These are phyloP conservation scores for Trichoderma semiorbis DNA, from an alignment of 2,329 filamentous ascomycete genomes.

Conservation along the genomic window DNA sequence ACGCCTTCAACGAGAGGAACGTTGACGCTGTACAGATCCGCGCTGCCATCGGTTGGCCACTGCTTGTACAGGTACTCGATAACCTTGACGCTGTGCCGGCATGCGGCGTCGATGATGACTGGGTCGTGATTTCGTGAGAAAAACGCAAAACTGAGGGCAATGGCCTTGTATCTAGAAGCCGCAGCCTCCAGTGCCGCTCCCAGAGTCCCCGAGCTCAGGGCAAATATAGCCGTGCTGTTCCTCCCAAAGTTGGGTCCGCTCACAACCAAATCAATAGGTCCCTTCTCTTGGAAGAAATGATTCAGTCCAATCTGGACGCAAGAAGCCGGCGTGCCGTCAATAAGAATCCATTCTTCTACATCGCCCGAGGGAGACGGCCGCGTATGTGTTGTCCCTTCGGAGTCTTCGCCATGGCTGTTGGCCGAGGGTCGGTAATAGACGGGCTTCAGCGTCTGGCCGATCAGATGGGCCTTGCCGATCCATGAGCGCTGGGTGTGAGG, in stretches of 20 bases:
- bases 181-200: slow-evolving; percentile 76
- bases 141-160: slow-evolving; percentile 89
- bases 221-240: slow-evolving; percentile 78
- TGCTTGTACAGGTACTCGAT: slow-evolving; percentile 75
- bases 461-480: slow-evolving; percentile 98
- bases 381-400: slow-evolving; percentile 63
- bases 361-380: slow-evolving; percentile 50
- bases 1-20: slow-evolving; percentile 80
- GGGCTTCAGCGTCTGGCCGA: slow-evolving; percentile 81
- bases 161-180: slow-evolving; percentile 63
- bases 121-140: slow-evolving; percentile 82
- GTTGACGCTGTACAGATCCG: slow-evolving; percentile 89
- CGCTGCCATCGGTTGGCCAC: slow-evolving; percentile 63
- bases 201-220: slow-evolving; percentile 72
- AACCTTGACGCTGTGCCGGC: slow-evolving; percentile 67
- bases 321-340: slow-evolving; percentile 76
- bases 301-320: slow-evolving; percentile 80
- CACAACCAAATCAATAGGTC: slow-evolving; percentile 71
- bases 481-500: slow-evolving; percentile 91
- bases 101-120: slow-evolving; percentile 73
- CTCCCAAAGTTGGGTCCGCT: slow-evolving; percentile 80
- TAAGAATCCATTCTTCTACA: slow-evolving; percentile 75
- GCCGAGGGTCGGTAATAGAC: slow-evolving; percentile 70
- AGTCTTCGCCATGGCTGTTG: slow-evolving; percentile 38
- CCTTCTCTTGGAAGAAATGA: slow-evolving; percentile 71